These are phyloP conservation scores for Neolecta irregularis DNA, from an alignment of 1,139 yeast species.

Conservation along the genomic window DNA sequence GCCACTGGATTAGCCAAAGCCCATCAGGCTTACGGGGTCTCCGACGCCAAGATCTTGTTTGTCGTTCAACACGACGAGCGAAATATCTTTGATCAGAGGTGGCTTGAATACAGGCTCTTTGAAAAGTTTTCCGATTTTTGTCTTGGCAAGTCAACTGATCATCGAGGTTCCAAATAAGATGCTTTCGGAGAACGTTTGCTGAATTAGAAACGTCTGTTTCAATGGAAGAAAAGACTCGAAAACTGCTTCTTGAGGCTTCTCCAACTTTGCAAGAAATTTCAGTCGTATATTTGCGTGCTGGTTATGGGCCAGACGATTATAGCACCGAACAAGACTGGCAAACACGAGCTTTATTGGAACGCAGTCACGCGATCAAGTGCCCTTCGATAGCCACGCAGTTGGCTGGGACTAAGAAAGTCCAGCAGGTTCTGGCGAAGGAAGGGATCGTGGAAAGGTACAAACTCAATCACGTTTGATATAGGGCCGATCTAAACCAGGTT, in stretches of 20 bases:
- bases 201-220: not conserved
- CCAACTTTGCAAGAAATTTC: constrained; percentile 43
- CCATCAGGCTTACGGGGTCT: constrained; percentile 33
- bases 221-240: not conserved
- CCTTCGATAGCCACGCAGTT: constrained; percentile 81
- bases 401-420: constrained; percentile 84
- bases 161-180: too few relatives aligned
- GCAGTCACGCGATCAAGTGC: constrained; percentile 69
- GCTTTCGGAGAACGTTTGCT: too few relatives aligned
- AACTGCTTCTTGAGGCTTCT: too few relatives aligned
- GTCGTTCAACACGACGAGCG: constrained; percentile 76
- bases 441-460: constrained; percentile 28
- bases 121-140: constrained; percentile 18
- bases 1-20: constrained; percentile 63
- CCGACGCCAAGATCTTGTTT: constrained; percentile 46
- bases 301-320: constrained; percentile 70
- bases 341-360: constrained; percentile 55
- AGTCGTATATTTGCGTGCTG: constrained; percentile 79
- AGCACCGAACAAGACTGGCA: constrained; percentile 52
- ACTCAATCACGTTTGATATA: constrained; percentile 19
- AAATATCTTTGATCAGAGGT: constrained; percentile 82
- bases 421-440: constrained; percentile 61
- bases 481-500: not conserved
- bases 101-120: constrained; percentile 56
- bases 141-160: too few relatives aligned